Percentiles rank a stretch among this genome's conserved stretches.
Conservation (phyloP, 441 rosid species). For the Populus hybrid region DNA sequence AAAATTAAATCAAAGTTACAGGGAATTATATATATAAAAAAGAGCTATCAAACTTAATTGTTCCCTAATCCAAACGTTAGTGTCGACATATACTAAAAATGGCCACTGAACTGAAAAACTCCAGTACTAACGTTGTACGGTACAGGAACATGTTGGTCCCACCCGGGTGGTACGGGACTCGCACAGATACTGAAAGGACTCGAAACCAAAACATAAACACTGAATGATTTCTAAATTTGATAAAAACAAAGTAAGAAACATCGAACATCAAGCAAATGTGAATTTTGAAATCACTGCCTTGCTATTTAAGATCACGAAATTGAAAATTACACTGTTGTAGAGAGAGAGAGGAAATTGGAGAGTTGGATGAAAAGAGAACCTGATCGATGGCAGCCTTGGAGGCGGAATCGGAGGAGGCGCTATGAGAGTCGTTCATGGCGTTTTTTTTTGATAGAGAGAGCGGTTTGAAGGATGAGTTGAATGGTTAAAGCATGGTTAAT, state of each 20-base stretch:
- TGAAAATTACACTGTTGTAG: not conserved
- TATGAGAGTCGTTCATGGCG: constrained; percentile 67
- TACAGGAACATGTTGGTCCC: not conserved
- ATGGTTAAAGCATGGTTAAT: constrained; percentile 28
- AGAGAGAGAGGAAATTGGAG: not conserved
- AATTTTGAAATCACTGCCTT: not conserved
- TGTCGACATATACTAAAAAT: not conserved
- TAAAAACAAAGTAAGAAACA: not conserved
- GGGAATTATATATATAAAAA: not conserved
- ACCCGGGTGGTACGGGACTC: not conserved
- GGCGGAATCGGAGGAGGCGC: constrained; percentile 56
- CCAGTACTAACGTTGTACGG: not conserved
- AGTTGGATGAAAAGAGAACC: constrained; percentile 31
- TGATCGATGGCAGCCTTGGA: constrained; percentile 65
- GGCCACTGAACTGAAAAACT: not conserved
- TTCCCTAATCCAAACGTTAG: not conserved
- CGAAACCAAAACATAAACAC: not conserved
- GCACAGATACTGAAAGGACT: not conserved
- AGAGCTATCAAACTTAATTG: not conserved
- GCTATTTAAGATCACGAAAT: not conserved
- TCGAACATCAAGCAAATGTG: not conserved
- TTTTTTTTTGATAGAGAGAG: constrained; percentile 10
- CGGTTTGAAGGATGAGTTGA: not conserved
- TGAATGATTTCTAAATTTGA: not conserved
- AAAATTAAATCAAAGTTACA: not conserved